Base-by-base conservation (phyloP, 768 basidiomycete species). In the Plicaturopsis crispa region DNA sequence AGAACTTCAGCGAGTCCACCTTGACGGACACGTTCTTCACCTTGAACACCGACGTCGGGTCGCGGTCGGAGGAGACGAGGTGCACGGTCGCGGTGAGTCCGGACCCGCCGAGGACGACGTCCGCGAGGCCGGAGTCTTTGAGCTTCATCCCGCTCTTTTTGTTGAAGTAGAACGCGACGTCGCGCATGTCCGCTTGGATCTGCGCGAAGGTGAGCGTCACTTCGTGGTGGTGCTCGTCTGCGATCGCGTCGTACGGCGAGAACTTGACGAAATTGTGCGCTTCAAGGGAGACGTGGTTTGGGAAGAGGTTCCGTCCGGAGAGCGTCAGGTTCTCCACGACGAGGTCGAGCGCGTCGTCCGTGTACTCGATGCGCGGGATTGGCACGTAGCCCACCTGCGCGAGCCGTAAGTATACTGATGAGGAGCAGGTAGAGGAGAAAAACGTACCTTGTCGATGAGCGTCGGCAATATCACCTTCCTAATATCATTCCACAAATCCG, bases 361-460 rank as follows among this genome's bases (percentile, higher is more conserved):
- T 83, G 63, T 96, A 98, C 60, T 96, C 93, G 54, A 92, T 78
- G 24, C 91, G 82, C 0, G 94, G 94, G 46, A 98, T 93, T 5
- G 91, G 91, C 39, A 93, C 54, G 50, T 88, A 84, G 16, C 82
- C 83, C 35, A 84, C 67, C 77, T 85, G 20, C 2, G 17, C 21
- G 6, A 5, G 36, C 6, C 4, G 30, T 38, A 0, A 33, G 31
- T 6, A 18, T 17, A 18, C 3, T 21, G 31, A 41, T 12, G 44
- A 33, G 10, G 11, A 24, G 24, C 32, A 11, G 11, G 22, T 17
- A 6, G 39, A 6, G 38, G 14, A 28, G 14, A 2, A 26, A n/a
- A 21, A 24, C 70, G 38, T 46, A 91, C 80, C 63, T 84, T 70
- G 24, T 84, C 70, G 48, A 92, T 77, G 24, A 94, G 58, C 5